Percentiles rank a stretch among this genome's conserved stretches.
phyloP scores from a whole-genome alignment of 225 moss, liverwort and hornwort species.

The Pseudoscleropodium purum region DNA sequence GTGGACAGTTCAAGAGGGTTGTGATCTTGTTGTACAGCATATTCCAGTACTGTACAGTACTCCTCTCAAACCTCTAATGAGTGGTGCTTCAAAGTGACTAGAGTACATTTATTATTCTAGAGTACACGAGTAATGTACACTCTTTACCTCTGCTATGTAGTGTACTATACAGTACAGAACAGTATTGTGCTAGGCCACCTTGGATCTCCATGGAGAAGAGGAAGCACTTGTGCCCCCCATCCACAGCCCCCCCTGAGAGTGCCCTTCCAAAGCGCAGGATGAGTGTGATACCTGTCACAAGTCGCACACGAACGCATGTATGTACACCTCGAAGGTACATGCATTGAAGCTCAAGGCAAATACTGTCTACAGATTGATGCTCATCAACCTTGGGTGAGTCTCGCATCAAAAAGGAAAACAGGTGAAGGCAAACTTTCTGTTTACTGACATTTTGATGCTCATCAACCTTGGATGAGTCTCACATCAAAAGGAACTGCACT shows the following conservation, averaged over 20 bases:
- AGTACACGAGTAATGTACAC: not conserved
- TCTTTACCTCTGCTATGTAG: not conserved
- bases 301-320: not conserved
- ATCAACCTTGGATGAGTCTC: conserved; percentile 17
- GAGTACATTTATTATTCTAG: not conserved
- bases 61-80: not conserved
- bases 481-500: not conserved
- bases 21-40: not conserved
- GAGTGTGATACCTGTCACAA: not conserved
- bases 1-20: not conserved
- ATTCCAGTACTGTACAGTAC: not conserved
- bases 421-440: not conserved
- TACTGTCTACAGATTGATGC: not conserved
- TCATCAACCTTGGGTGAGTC: conserved; percentile 14
- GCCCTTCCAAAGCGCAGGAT: not conserved
- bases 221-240: not conserved
- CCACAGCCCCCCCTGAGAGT: not conserved
- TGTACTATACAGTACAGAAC: not conserved
- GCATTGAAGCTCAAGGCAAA: not conserved
- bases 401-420: conserved; percentile 1
- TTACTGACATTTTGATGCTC: conserved; percentile 8
- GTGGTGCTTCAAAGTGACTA: not conserved
- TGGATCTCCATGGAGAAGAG: not conserved
- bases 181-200: not conserved
- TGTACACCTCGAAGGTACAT: not conserved